These are phyloP conservation scores for Pythium phragmiticola DNA, from an alignment of 352 stramenopile species.

Conservation along the genomic window DNA sequence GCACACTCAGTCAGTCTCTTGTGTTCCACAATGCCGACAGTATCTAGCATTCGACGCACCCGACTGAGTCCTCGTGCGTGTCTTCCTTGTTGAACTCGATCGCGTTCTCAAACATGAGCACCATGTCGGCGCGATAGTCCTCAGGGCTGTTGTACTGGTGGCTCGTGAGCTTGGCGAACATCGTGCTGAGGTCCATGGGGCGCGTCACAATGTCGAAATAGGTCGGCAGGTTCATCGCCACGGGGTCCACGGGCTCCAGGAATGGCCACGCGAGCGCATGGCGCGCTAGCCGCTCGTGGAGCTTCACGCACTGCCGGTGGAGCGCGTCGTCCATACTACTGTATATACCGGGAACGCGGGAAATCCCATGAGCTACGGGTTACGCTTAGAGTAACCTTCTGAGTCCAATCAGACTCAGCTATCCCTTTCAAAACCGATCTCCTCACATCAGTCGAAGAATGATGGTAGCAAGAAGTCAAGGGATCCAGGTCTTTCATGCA, in stretches of 20 bases:
- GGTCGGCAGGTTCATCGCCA: conserved; percentile 88
- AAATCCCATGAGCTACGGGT: neutral
- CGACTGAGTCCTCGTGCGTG: conserved; percentile 67
- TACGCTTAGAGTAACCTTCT: neutral
- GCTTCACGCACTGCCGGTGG: conserved; percentile 48
- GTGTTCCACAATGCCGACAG: neutral
- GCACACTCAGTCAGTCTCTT: neutral
- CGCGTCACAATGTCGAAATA: conserved; percentile 94
- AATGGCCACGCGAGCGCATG: conserved; percentile 88
- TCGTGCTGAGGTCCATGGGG: conserved; percentile 97
- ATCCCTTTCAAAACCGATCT: neutral
- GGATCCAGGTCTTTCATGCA: too few relatives aligned
- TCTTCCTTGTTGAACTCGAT: conserved; percentile 88
- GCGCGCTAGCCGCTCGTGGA: conserved; percentile 64
- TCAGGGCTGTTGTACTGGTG: conserved; percentile 51
- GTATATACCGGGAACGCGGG: neutral
- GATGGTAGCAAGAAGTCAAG: too few relatives aligned
- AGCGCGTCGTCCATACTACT: conserved; percentile 41
- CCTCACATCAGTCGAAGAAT: too few relatives aligned
- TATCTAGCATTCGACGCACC: conserved; percentile 29
- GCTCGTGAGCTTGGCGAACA: conserved; percentile 77
- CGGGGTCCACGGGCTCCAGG: conserved; percentile 93
- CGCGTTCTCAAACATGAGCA: conserved; percentile 86
- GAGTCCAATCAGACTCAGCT: neutral
- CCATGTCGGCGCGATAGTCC: conserved; percentile 64